Base-by-base conservation (phyloP, 495 filamentous ascomycete genomes). In the Tuber umbilicatum region DNA sequence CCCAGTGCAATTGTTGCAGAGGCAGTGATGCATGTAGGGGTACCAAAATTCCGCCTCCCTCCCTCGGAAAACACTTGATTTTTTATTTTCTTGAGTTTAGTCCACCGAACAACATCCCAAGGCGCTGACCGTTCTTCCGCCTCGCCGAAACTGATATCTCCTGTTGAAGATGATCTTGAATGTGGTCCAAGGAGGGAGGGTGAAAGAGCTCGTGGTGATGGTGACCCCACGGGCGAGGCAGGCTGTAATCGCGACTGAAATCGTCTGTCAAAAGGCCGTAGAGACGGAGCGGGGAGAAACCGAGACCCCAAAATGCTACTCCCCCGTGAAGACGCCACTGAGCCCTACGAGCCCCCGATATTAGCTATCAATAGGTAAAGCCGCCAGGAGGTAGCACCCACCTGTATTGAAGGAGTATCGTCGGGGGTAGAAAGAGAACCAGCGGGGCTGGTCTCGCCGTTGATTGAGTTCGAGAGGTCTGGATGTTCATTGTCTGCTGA, bases 71-170 rank as follows among this genome's bases (percentile, higher is more conserved):
- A 97, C 10, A 91, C 88, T 80, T 97, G 92, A 0, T 89, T 90
- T 38, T 93, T 92, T 73, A 98, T 89, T 79, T 94, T 97, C 81
- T 90, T 92, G 74, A 99, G 83, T 82, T 92, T 97, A 0, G 94
- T 97, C 95, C 95, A 99, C 83, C 93, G 86, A 71, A 99, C 90
- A 73, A 97, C 93, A 82, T 98, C 95, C 95, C 95, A 99, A 35
- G 94, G 95, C 14, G 91, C 89, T 79, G 88, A 86, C 83, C 73
- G 73, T 70, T 82, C 76, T 43, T 81, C 80, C 41, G 81, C 69
- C 68, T 68, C 64, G 41, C 78, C 80, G 27, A 81, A 73, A 71
- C 67, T 68, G 47, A 72, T 68, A 60, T 78, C 75, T 21, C 73
- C 81, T 41, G 38, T 85, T 39, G 92, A 99, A 12, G 90, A 89